Conservation (phyloP, 805 yeast genomes). For the Debaryomyces maramus region DNA sequence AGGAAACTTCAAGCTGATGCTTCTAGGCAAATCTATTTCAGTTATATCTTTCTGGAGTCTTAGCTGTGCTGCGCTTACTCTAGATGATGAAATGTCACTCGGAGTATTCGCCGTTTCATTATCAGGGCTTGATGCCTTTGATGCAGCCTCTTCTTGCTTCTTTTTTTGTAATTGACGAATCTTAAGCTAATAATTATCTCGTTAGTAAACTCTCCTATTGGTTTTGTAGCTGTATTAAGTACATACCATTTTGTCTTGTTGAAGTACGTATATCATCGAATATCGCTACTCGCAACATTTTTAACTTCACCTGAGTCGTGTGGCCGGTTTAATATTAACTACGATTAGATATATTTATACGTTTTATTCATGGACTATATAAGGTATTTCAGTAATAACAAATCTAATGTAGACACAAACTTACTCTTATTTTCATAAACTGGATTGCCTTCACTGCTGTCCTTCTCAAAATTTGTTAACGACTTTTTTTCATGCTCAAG, state of each 20-base stretch:
- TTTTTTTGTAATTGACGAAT: slow-evolving; percentile 59
- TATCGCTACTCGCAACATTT: not conserved
- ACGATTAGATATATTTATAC: slow-evolving; percentile 1
- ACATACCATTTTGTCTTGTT: slow-evolving; percentile 7
- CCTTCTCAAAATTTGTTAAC: not conserved
- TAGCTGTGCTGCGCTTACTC: slow-evolving; percentile 60
- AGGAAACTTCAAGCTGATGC: slow-evolving; percentile 52
- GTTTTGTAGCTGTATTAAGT: slow-evolving; percentile 3
- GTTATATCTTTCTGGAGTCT: slow-evolving; percentile 75
- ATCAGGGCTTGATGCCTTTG: slow-evolving; percentile 15
- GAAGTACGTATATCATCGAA: not conserved
- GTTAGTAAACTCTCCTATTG: slow-evolving; percentile 5
- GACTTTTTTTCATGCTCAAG: not conserved
- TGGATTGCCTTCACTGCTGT: not conserved
- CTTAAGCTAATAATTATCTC: slow-evolving; percentile 40
- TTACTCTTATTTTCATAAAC: not conserved
- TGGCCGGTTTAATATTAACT: not conserved
- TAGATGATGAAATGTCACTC: slow-evolving; percentile 10
- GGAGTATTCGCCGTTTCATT: not conserved
- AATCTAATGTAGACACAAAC: not conserved
- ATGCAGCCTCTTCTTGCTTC: slow-evolving; percentile 49
- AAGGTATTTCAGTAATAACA: not conserved
- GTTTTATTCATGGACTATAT: too few relatives aligned
- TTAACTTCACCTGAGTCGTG: not conserved
- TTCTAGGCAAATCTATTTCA: slow-evolving; percentile 63